A percentile compares a stretch with the other conserved stretches of the same genome.
Conservation (phyloP, 495 filamentous ascomycete genomes). For the Astrothelium macrocarpum region DNA sequence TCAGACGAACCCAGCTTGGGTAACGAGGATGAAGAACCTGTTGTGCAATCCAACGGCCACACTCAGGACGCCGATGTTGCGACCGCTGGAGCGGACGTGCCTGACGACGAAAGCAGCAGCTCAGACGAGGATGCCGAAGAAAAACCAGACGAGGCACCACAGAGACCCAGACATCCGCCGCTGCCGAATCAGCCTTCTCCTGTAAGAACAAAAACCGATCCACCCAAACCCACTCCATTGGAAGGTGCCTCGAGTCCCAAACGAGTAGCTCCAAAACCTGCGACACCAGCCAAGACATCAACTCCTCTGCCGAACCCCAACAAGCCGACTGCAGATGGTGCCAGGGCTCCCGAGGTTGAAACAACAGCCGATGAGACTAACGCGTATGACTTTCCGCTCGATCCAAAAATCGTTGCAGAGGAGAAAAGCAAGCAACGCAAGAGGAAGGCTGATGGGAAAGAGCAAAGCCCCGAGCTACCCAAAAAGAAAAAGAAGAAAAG, state of each 20-base stretch:
- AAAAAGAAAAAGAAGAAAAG: slow-evolving; percentile 20
- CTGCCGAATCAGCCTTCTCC: slow-evolving; percentile 11
- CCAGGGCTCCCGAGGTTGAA: too few species aligned
- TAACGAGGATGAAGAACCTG: not conserved
- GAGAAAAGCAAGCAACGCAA: slow-evolving; percentile 11
- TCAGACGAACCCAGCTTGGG: not conserved
- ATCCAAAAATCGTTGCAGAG: not conserved
- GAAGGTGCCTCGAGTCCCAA: not conserved
- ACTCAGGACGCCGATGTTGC: not conserved
- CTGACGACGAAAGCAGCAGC: not conserved
- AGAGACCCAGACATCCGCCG: slow-evolving; percentile 7
- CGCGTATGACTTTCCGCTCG: not conserved
- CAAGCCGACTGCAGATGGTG: not conserved
- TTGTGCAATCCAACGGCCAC: not conserved
- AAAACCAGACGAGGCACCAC: slow-evolving; percentile 11
- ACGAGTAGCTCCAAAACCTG: not conserved
- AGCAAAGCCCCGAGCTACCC: not conserved
- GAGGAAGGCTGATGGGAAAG: slow-evolving; percentile 13
- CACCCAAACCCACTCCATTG: slow-evolving; percentile 11
- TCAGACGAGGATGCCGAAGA: not conserved
- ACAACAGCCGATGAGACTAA: not conserved
- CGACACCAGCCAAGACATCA: not conserved
- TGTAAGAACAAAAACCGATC: not conserved
- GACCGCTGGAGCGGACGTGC: not conserved
- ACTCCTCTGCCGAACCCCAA: not conserved